Evolutionary conservation across 2,329 filamentous ascomycete species (phyloP).

Genomic region (Arthroderma sp.): DNA sequence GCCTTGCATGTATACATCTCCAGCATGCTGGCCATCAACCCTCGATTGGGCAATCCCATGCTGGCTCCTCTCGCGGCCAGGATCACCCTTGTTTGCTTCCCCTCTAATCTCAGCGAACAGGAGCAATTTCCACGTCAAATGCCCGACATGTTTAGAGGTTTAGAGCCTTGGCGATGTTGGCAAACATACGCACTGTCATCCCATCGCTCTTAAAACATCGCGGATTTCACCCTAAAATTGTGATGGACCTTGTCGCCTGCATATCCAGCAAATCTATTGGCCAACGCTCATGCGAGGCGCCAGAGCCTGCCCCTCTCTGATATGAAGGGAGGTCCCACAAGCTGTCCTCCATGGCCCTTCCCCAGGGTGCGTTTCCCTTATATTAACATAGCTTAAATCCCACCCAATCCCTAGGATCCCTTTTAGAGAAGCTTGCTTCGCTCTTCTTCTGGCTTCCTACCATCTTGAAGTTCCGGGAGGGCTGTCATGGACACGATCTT

Average conservation of each 20-base stretch:
- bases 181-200: neutral
- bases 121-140: neutral
- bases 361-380: neutral
- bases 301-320: slow-evolving; percentile 1
- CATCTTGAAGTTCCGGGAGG: neutral
- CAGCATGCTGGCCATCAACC: neutral
- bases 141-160: neutral
- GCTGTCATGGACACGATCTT: slow-evolving; percentile 8
- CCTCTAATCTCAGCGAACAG: slow-evolving; percentile 2
- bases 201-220: neutral
- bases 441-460: neutral
- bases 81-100: neutral
- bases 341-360: neutral
- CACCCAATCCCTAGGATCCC: too few relatives aligned
- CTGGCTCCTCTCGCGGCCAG: neutral
- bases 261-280: neutral
- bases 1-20: neutral
- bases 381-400: neutral
- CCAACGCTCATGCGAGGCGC: neutral
- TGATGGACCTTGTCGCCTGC: slow-evolving; percentile 1
- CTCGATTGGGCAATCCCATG: neutral
- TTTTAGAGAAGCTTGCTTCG: slow-evolving; percentile 1
- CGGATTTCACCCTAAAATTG: neutral
- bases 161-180: neutral
- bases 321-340: neutral